Base-by-base conservation (phyloP, 2,329 filamentous ascomycete genomes). In the Microcyclospora tardicrescens region DNA sequence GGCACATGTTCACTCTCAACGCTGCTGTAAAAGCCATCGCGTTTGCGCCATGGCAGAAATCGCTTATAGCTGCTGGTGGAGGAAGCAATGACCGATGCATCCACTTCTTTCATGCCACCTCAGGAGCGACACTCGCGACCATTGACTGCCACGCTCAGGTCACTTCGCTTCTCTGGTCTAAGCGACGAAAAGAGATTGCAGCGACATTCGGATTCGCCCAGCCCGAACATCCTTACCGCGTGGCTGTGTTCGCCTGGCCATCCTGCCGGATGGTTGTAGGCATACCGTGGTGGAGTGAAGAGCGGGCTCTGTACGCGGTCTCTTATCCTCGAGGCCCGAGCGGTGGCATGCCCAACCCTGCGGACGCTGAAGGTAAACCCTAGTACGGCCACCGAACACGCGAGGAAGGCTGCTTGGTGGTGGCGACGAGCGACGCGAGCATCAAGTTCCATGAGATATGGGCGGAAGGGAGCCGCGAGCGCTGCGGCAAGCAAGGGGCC, bases 391-490 rank as follows among this genome's bases (percentile, higher is more conserved):
- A 68, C 68, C 66, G 75, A 14, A 77, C 73, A 0, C 65, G 69
- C 5, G 71, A 76, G 47, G 83, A 89, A 51, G 84, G 83, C 0
- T 93, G 86, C 56, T 79, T 98, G 48, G 82, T 95, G 13, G 81
- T 98, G 38, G 89, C 87, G 12, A 82, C 84, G 33, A 94, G 86
- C 55, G 87, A 96, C 61, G 80, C 85, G 56, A 93, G 77, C 50
- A 81, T 96, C 60, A 91, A 91, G 56, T 96, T 96, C 53, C 86
- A 96, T 59, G 87, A 96, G 63, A 77, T 98, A 10, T 96, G 87
- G 91, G 46, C 50, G 14, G 55, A 58, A 68, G 14, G 60, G 66
- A 15, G 13, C 14, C 12, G 30, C 12, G 28, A 31, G 29, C 24
- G 32, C 24, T 34, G 27, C 33, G 30, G 29, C 59, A 66, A 37